A percentile compares a stretch with the other conserved stretches of the same genome.
phyloP scores from a whole-genome alignment of 345 rosid genomes.

The Geranium brycei region DNA sequence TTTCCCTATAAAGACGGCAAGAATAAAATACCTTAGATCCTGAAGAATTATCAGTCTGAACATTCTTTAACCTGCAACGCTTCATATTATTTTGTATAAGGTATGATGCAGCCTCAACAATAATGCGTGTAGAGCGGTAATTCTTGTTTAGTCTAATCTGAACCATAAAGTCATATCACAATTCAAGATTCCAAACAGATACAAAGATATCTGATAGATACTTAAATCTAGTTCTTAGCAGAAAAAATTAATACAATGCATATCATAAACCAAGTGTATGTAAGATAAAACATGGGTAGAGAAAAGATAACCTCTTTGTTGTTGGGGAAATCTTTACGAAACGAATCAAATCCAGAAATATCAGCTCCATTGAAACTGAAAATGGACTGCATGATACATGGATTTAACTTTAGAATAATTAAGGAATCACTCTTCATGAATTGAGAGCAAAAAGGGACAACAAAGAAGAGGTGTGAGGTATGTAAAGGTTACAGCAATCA shows the following conservation, averaged over 20 bases:
- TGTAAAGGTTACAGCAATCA: too few species aligned
- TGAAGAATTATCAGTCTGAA: constrained; percentile 58
- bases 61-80: constrained; percentile 52
- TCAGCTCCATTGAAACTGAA: constrained; percentile 94
- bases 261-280: neutral
- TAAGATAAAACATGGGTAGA: constrained; percentile 3
- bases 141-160: constrained; percentile 73
- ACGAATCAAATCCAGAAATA: constrained; percentile 77
- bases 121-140: constrained; percentile 73
- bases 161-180: constrained; percentile 15
- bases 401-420: too few species aligned
- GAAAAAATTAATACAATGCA: neutral
- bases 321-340: constrained; percentile 65
- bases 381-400: constrained; percentile 47
- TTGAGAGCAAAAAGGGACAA: too few species aligned
- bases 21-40: constrained; percentile 68
- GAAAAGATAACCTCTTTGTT: constrained; percentile 52
- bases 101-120: constrained; percentile 84
- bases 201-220: too few species aligned
- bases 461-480: too few species aligned
- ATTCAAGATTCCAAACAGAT: neutral
- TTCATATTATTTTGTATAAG: constrained; percentile 65
- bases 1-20: neutral
- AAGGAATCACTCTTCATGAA: too few species aligned
- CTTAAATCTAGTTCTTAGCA: too few species aligned